Conservation (phyloP, 371 early-diverging fungal genomes). For the Saksenaea oblongispora region DNA sequence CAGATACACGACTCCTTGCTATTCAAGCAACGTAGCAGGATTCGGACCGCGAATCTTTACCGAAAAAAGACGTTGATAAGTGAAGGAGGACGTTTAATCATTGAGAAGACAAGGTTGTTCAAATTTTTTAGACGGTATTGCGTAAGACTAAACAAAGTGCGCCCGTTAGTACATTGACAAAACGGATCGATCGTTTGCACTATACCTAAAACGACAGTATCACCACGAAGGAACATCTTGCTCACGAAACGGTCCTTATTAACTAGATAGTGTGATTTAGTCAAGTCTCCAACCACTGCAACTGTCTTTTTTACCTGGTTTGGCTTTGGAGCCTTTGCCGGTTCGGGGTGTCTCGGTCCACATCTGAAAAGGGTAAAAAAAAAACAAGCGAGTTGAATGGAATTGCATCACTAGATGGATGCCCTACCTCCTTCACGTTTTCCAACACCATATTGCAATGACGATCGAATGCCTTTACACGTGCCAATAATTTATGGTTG, state of each 20-base stretch:
- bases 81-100: background rate
- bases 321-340: slow-evolving; percentile 91
- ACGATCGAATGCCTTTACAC: slow-evolving; percentile 98
- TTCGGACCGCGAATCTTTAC: too few relatives aligned
- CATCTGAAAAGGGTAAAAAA: slow-evolving; percentile 73
- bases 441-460: slow-evolving; percentile 99
- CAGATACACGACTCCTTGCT: too few relatives aligned
- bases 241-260: slow-evolving; percentile 98
- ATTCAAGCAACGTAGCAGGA: too few relatives aligned
- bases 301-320: slow-evolving; percentile 56
- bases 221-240: slow-evolving; percentile 98
- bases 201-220: slow-evolving; percentile 89
- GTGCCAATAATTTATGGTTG: slow-evolving; percentile 95
- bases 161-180: background rate
- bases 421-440: slow-evolving; percentile 92
- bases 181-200: background rate
- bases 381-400: too few relatives aligned
- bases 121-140: slow-evolving; percentile 22
- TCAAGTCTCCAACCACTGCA: background rate
- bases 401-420: too few relatives aligned
- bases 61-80: background rate
- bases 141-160: slow-evolving; percentile 17
- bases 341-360: slow-evolving; percentile 93
- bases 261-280: slow-evolving; percentile 32
- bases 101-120: background rate